These are phyloP conservation scores for Chaetomiaceae sp. DNA, from an alignment of 2,329 filamentous ascomycete genomes.

Conservation along the genomic window DNA sequence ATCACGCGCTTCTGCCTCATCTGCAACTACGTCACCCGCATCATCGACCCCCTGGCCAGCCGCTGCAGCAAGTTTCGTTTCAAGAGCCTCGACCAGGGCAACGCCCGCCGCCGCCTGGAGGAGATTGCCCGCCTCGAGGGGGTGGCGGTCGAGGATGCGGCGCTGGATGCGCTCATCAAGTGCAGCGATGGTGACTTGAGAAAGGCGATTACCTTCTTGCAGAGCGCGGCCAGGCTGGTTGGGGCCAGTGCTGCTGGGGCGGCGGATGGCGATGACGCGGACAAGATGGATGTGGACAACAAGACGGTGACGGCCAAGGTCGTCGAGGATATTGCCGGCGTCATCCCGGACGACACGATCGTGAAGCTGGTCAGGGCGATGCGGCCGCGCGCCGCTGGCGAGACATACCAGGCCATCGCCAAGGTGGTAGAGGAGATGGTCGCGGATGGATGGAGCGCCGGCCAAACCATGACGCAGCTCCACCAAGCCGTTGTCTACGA, in stretches of 20 bases:
- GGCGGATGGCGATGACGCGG: conserved; percentile 50
- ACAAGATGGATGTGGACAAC: conserved; percentile 57
- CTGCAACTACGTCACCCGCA: conserved; percentile 97
- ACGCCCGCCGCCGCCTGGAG: conserved; percentile 71
- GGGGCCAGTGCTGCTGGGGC: conserved; percentile 58
- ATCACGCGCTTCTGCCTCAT: conserved; percentile 97
- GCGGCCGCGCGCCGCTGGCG: conserved; percentile 60
- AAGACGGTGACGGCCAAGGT: conserved; percentile 67
- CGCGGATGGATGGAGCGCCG: conserved; percentile 94
- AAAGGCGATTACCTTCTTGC: conserved; percentile 93
- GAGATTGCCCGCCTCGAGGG: conserved; percentile 79
- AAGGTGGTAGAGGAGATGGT: conserved; percentile 84
- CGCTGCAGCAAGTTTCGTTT: conserved; percentile 97
- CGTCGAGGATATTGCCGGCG: conserved; percentile 92
- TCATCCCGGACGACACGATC: conserved; percentile 75
- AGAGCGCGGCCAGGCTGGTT: conserved; percentile 86
- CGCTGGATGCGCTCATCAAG: conserved; percentile 75
- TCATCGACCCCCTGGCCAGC: conserved; percentile 92
- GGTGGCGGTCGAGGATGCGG: conserved; percentile 70
- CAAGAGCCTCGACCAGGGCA: conserved; percentile 86
- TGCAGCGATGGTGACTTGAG: conserved; percentile 92
- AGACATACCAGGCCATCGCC: conserved; percentile 68
- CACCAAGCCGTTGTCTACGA: conserved; percentile 81
- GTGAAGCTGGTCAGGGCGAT: conserved; percentile 67
- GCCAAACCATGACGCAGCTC: conserved; percentile 72